phyloP scores from a whole-genome alignment of 805 yeast species.

The Grigorovia yakushimaensis region DNA sequence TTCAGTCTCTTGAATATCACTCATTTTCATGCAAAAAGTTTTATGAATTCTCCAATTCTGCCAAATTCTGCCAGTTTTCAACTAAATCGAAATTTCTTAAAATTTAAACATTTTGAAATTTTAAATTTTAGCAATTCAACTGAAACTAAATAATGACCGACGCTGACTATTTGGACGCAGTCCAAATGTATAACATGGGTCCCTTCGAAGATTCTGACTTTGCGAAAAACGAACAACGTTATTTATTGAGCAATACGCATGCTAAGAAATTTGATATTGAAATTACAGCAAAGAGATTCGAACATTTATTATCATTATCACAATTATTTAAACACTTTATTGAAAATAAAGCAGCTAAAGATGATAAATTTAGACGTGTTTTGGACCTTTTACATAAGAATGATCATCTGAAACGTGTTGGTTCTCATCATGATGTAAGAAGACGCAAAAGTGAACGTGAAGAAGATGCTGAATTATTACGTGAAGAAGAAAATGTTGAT shows the following conservation, averaged over 20 bases:
- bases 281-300: slow-evolving; percentile 57
- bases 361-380: slow-evolving; percentile 45
- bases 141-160: neutral
- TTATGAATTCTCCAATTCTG: too few species aligned
- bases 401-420: slow-evolving; percentile 6
- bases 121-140: neutral
- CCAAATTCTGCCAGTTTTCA: too few species aligned
- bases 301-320: slow-evolving; percentile 55
- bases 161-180: slow-evolving; percentile 9
- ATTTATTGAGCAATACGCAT: slow-evolving; percentile 18
- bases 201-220: slow-evolving; percentile 8
- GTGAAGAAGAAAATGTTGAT: slow-evolving; percentile 34
- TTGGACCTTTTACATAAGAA: slow-evolving; percentile 31
- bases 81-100: neutral
- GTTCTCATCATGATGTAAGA: slow-evolving; percentile 24
- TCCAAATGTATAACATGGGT: slow-evolving; percentile 7
- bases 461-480: slow-evolving; percentile 66
- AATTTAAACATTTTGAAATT: neutral
- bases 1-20: neutral
- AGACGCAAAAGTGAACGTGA: slow-evolving; percentile 67
- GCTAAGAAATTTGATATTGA: slow-evolving; percentile 38
- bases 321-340: slow-evolving; percentile 61
- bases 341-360: slow-evolving; percentile 52
- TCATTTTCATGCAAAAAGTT: neutral
- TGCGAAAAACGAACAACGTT: slow-evolving; percentile 17